Base-by-base conservation (phyloP, 805 yeast genomes). In the Priceomyces melissophilus region DNA sequence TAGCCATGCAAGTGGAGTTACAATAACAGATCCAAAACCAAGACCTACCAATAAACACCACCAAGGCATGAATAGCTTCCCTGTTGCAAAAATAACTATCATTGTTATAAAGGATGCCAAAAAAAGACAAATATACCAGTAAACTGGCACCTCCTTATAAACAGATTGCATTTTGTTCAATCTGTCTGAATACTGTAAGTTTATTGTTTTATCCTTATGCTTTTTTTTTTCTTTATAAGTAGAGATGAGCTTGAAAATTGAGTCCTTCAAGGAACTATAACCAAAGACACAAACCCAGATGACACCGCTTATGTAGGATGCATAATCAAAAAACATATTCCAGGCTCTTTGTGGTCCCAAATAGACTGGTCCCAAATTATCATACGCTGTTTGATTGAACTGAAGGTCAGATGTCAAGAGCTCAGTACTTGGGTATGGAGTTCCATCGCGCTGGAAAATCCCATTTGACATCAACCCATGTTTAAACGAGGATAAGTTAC, bases 311-410 rank as follows among this genome's bases (percentile, higher is more conserved):
- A 68, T 52, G 46, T 75, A 75, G 0, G 79, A 76, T 1, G 79
- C 79, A 45, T 72, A 75, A 47, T 75, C 80, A 46, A 75, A 75
- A 40, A 75, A 73, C 49, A 73, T 72, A 49, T 71, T 71, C 72
- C 78, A 70, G 1, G 72, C 67, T 37, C 76, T 55, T 50, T 75
- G 79, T 3, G 75, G 65, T 0, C 79, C 79, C 35, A 73, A 51
- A 41, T 68, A 58, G 4, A 72, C 69, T 1, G 76, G 76, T 0
- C 80, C 81, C 43, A 62, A 61, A 2, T 46, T 23, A 17, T 58
- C 67, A 50, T 71, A 75, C 0, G 78, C 78, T 0, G 79, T 73
- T 20, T 58, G 47, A 42, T 75, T 74, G 44, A 75, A 65, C 10
- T 47, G 47, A 30, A 69, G 58, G 23, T 70, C 69, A 1, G 54